Percentiles rank a stretch among this genome's conserved stretches.
Conservation (phyloP, 2,329 filamentous ascomycete genomes). For the Cytospora leucostoma region DNA sequence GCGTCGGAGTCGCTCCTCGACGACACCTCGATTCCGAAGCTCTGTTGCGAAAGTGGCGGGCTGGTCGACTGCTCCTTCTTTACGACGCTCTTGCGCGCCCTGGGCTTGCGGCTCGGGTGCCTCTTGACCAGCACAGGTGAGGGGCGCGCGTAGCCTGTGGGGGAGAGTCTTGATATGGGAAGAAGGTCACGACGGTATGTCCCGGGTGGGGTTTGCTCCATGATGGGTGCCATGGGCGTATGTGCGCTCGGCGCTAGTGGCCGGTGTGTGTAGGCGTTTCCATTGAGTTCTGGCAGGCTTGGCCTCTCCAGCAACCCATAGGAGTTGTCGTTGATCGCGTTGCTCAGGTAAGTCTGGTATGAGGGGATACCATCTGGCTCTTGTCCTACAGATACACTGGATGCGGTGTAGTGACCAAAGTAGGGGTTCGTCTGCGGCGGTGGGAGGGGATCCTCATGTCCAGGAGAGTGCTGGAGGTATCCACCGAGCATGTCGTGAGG, state of each 20-base stretch:
- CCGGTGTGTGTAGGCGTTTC: slow-evolving; percentile 22
- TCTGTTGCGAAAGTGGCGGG: neutral
- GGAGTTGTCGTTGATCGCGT: neutral
- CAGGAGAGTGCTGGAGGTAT: slow-evolving; percentile 41
- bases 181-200: slow-evolving; percentile 20
- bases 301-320: slow-evolving; percentile 6
- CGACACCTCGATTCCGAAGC: neutral
- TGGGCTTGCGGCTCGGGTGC: slow-evolving; percentile 19
- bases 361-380: slow-evolving; percentile 19
- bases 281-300: slow-evolving; percentile 9
- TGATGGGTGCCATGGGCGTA: slow-evolving; percentile 7
- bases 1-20: neutral
- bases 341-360: slow-evolving; percentile 8
- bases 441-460: slow-evolving; percentile 23
- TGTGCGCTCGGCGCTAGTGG: slow-evolving; percentile 12
- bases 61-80: slow-evolving; percentile 18
- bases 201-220: slow-evolving; percentile 3
- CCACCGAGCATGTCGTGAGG: slow-evolving; percentile 39
- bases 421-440: slow-evolving; percentile 38
- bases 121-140: slow-evolving; percentile 11
- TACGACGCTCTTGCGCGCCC: neutral
- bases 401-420: slow-evolving; percentile 42
- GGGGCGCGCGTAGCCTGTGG: slow-evolving; percentile 8
- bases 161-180: slow-evolving; percentile 19
- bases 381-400: slow-evolving; percentile 39